Evolutionary conservation across 2,329 filamentous ascomycete species (phyloP).

Genomic region (Didymella lethalis): DNA sequence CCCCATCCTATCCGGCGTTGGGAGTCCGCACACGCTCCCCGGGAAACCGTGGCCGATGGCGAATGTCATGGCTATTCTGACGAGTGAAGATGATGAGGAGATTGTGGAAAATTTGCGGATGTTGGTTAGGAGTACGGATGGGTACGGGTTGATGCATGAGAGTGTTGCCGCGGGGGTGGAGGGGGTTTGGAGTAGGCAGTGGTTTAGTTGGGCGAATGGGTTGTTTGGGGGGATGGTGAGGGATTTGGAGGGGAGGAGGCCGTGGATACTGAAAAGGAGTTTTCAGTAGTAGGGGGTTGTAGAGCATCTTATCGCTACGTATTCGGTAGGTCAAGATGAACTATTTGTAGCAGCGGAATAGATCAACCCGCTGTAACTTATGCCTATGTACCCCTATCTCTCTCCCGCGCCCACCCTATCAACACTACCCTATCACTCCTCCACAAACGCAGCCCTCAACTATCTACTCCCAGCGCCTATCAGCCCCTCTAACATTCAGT

Average conservation of each 20-base stretch:
- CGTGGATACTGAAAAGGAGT: slow-evolving; percentile 51
- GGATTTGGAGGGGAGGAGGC: slow-evolving; percentile 54
- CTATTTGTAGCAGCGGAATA: too few relatives aligned
- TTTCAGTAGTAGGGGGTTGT: slow-evolving; percentile 29
- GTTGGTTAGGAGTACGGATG: slow-evolving; percentile 58
- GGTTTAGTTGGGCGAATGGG: slow-evolving; percentile 63
- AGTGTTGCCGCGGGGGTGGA: slow-evolving; percentile 54
- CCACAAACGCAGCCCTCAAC: too few relatives aligned
- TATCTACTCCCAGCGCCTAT: too few relatives aligned
- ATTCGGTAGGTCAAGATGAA: too few relatives aligned
- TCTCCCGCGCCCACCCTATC: too few relatives aligned
- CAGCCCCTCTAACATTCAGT: too few relatives aligned
- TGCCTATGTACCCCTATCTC: too few relatives aligned
- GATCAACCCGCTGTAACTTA: too few relatives aligned
- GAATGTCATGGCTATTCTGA: slow-evolving; percentile 58
- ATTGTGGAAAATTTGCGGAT: slow-evolving; percentile 52
- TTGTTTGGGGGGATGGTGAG: slow-evolving; percentile 59
- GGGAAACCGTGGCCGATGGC: slow-evolving; percentile 61
- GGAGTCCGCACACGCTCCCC: slow-evolving; percentile 56
- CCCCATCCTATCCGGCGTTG: slow-evolving; percentile 55
- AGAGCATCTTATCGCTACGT: too few relatives aligned
- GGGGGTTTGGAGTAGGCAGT: slow-evolving; percentile 57
- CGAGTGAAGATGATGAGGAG: slow-evolving; percentile 57
- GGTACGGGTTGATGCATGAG: slow-evolving; percentile 60
- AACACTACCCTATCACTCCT: too few relatives aligned